These are phyloP conservation scores for Aspergillus arachidicola DNA, from an alignment of 2,329 filamentous ascomycete species.

Conservation along the genomic window DNA sequence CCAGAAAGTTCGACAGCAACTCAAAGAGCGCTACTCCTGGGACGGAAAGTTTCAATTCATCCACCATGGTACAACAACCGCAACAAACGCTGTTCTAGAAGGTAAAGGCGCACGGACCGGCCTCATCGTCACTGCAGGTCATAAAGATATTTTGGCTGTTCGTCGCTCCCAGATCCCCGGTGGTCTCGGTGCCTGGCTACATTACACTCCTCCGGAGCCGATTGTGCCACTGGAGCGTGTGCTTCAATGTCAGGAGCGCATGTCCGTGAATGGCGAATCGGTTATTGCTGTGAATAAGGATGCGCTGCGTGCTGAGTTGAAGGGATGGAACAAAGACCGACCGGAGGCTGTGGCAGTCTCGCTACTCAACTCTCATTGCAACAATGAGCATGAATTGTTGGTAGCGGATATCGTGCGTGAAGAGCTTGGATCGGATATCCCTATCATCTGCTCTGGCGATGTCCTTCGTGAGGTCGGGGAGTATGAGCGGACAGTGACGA, in stretches of 20 bases:
- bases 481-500: conserved; percentile 54
- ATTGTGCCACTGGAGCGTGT: conserved; percentile 53
- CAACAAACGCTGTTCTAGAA: conserved; percentile 54
- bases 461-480: conserved; percentile 53
- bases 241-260: conserved; percentile 49
- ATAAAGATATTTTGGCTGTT: conserved; percentile 53
- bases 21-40: conserved; percentile 45
- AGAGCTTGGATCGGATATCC: conserved; percentile 46
- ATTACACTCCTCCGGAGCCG: conserved; percentile 51
- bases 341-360: conserved; percentile 52
- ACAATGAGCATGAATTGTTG: conserved; percentile 45
- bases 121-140: conserved; percentile 52
- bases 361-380: conserved; percentile 52
- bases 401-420: conserved; percentile 45
- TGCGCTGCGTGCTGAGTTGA: conserved; percentile 41
- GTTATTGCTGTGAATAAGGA: conserved; percentile 44
- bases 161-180: conserved; percentile 56
- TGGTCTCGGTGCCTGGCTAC: conserved; percentile 54
- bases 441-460: conserved; percentile 50
- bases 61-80: conserved; percentile 54
- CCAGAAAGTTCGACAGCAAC: conserved; percentile 41
- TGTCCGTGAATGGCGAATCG: conserved; percentile 46
- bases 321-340: conserved; percentile 41
- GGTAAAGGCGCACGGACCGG: conserved; percentile 53
- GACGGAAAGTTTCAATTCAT: conserved; percentile 52